Conservation (phyloP, 257 asterid genomes). For the Echites panduratus region DNA sequence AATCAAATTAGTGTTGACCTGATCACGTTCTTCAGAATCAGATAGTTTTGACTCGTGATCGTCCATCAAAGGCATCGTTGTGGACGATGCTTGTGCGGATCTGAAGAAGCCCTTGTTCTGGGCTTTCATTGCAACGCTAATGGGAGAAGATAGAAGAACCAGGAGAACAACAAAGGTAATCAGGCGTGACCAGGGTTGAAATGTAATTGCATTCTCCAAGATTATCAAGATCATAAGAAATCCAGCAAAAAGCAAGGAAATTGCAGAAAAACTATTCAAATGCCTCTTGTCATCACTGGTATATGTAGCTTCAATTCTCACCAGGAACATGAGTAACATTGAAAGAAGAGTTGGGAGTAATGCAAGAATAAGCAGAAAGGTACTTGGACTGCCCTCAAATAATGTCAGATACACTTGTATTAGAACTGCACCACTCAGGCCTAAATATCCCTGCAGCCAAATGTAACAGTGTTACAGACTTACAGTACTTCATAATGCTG, state of each 20-base stretch:
- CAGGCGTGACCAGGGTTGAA: slow-evolving; percentile 43
- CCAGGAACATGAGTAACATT: slow-evolving; percentile 62
- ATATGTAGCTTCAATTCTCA: slow-evolving; percentile 37
- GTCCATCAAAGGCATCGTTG: slow-evolving; percentile 36
- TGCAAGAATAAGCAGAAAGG: slow-evolving; percentile 72
- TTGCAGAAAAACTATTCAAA: slow-evolving; percentile 54
- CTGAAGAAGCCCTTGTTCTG: slow-evolving; percentile 12
- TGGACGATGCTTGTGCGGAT: slow-evolving; percentile 18
- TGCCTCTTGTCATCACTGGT: slow-evolving; percentile 39
- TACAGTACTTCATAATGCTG: neutral
- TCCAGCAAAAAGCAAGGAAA: slow-evolving; percentile 52
- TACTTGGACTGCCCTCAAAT: slow-evolving; percentile 61
- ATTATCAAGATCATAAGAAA: slow-evolving; percentile 63
- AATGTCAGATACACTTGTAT: slow-evolving; percentile 69
- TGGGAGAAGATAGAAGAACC: slow-evolving; percentile 54
- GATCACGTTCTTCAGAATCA: slow-evolving; percentile 10
- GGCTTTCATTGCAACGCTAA: slow-evolving; percentile 41
- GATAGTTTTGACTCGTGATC: slow-evolving; percentile 14
- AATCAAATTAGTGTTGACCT: slow-evolving; percentile 12
- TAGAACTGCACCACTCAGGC: slow-evolving; percentile 85
- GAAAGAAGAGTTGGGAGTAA: slow-evolving; percentile 54
- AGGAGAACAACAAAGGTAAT: slow-evolving; percentile 47
- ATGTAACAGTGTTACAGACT: neutral
- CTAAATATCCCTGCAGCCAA: slow-evolving; percentile 71
- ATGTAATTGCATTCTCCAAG: slow-evolving; percentile 33